Evolutionary conservation across 2,329 filamentous ascomycete species (phyloP).

Genomic region (Ophiocordyceps robertsii): DNA sequence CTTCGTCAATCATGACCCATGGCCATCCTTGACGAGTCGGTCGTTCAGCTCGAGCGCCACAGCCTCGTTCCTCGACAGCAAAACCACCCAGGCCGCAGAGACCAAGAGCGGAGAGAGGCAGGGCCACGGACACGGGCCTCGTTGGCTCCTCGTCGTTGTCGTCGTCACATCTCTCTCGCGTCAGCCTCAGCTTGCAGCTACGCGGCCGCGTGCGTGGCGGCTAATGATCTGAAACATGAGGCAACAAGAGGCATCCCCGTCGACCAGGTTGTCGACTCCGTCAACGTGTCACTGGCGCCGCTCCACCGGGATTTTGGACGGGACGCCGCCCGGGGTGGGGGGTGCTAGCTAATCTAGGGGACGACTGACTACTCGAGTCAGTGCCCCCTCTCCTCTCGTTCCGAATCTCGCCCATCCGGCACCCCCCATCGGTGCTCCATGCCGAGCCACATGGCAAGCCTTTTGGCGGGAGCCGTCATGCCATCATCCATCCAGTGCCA

Average conservation of each 20-base stretch:
- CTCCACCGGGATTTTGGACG: background rate
- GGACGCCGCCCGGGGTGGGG: too few relatives aligned
- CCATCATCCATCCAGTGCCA: too few relatives aligned
- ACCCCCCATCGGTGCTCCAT: too few relatives aligned
- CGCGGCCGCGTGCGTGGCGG: background rate
- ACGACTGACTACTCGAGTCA: too few relatives aligned
- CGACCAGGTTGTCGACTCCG: background rate
- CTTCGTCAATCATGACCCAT: too few relatives aligned
- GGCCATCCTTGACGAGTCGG: background rate
- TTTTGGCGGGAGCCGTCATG: too few relatives aligned
- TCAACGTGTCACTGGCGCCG: background rate
- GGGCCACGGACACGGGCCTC: background rate
- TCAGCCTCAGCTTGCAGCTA: background rate
- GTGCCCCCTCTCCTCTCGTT: too few relatives aligned
- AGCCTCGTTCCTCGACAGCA: background rate
- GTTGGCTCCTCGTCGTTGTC: background rate
- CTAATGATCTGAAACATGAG: constrained; percentile 2
- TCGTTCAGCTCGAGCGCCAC: background rate
- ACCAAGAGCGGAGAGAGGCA: background rate
- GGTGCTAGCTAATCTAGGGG: too few relatives aligned
- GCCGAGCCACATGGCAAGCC: too few relatives aligned
- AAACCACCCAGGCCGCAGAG: background rate
- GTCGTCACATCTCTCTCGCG: background rate
- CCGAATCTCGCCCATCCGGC: too few relatives aligned
- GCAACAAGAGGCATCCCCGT: background rate